phyloP scores from a whole-genome alignment of 2,329 filamentous ascomycete genomes.

The Trichoderma semiorbis region DNA sequence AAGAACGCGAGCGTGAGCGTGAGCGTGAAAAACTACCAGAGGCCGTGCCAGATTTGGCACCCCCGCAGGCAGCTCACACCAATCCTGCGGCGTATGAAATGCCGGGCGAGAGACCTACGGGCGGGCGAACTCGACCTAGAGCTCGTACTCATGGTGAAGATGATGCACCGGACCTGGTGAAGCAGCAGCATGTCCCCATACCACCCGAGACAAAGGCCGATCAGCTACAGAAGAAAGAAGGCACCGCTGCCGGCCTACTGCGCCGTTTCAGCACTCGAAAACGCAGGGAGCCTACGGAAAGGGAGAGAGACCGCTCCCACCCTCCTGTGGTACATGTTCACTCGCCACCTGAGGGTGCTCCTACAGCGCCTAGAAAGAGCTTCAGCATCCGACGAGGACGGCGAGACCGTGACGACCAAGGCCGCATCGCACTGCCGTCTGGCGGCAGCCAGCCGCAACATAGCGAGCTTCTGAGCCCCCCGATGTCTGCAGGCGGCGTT shows the following conservation, averaged over 20 bases:
- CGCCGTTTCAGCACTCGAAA: slow-evolving; percentile 88
- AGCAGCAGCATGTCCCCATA: slow-evolving; percentile 31
- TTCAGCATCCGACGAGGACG: slow-evolving; percentile 72
- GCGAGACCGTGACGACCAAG: slow-evolving; percentile 51
- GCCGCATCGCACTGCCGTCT: slow-evolving; percentile 46
- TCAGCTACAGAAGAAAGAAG: slow-evolving; percentile 74
- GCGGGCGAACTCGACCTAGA: slow-evolving; percentile 76
- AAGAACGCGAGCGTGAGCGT: slow-evolving; percentile 10
- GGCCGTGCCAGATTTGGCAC: slow-evolving; percentile 67
- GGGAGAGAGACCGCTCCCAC: slow-evolving; percentile 62
- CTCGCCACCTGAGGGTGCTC: slow-evolving; percentile 61
- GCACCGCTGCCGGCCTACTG: slow-evolving; percentile 77
- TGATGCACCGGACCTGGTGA: slow-evolving; percentile 65
- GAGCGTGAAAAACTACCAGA: slow-evolving; percentile 41
- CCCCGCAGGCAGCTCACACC: slow-evolving; percentile 84
- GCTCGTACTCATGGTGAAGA: slow-evolving; percentile 94
- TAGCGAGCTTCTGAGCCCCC: slow-evolving; percentile 73
- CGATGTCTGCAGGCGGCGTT: slow-evolving; percentile 56
- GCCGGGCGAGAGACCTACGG: slow-evolving; percentile 81
- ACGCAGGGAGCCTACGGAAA: slow-evolving; percentile 63
- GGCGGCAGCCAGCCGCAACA: slow-evolving; percentile 69
- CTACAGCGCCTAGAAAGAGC: slow-evolving; percentile 69
- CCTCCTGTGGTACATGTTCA: slow-evolving; percentile 77
- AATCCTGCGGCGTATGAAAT: slow-evolving; percentile 83
- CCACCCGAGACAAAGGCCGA: slow-evolving; percentile 57